Base-by-base conservation (phyloP, 495 filamentous ascomycete species). In the Symbiotaphrina buchneri region DNA sequence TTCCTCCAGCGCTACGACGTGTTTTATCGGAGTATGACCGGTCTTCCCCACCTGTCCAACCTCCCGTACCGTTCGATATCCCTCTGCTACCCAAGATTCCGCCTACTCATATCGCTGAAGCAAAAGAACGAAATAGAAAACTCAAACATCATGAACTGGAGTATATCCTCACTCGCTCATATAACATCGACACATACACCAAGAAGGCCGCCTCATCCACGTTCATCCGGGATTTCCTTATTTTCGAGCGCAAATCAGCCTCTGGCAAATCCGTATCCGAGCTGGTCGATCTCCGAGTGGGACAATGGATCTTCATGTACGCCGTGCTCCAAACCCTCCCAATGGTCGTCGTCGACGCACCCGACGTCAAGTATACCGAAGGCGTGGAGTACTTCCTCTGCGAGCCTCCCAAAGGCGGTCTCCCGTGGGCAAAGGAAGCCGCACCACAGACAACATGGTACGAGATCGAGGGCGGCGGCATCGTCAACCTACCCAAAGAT, bases 341-440 rank as follows among this genome's bases (percentile, higher is more conserved):
- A 1, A 68, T 93, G 60, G 57, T 93, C 3, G 76, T 90, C 1
- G 65, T 90, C 17, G 90, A 95, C 52, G 83, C 80, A 3, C 77
- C 77, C 2, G 76, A 68, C 7, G 50, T 92, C 24, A 62, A 63
- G 35, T 85, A 61, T 39, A 75, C 64, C 0, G 69, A 92, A 18
- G 74, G 71, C 3, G 82, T 91, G 7, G 90, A 94, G 48, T 92
- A 95, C 53, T 95, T 94, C 58, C 64, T 95, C n/a, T 95, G 84
- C 51, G 68, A 92, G 46, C 73, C 80, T 6, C 73, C 84, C 0
- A 72, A 76, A 40, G 76, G 77, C 14, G 71, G 72, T 37, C 60
- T 71, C 2, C 85, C 87, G 2, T 97, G 87, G 90, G 71, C 74
- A 28, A 69, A 77, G 32, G 74, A 82, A 28, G 57, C 61, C 37